Evolutionary conservation across 2,329 filamentous ascomycete species (phyloP).

Genomic region (Colletotrichum neosansevieriae): DNA sequence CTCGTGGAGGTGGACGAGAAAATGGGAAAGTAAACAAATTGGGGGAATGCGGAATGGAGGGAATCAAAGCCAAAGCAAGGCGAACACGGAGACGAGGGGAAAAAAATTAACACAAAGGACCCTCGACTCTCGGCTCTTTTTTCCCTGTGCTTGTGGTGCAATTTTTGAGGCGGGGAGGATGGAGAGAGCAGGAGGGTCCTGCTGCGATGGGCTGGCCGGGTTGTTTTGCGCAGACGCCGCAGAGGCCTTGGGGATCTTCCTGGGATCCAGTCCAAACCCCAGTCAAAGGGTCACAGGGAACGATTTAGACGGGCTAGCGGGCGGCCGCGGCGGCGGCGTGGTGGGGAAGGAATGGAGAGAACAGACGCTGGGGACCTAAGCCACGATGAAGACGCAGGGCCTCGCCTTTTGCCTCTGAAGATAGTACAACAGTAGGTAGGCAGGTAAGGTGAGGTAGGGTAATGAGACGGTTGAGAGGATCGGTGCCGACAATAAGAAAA

Average conservation of each 20-base stretch:
- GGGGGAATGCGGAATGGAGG: constrained; percentile 4
- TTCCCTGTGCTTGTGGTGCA: constrained; percentile 6
- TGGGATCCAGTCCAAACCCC: not conserved
- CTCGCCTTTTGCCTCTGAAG: too few species aligned
- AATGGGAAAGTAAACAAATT: constrained; percentile 27
- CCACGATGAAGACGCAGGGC: too few species aligned
- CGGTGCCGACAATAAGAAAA: not conserved
- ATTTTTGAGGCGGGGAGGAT: constrained; percentile 25
- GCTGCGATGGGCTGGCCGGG: not conserved
- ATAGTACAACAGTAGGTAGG: too few species aligned
- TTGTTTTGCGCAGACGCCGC: not conserved
- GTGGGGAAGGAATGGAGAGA: constrained; percentile 8
- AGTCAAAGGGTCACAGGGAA: constrained; percentile 22
- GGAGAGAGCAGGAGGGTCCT: not conserved
- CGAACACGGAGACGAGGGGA: not conserved
- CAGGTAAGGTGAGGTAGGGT: not conserved
- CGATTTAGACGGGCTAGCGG: not conserved
- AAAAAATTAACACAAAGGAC: constrained; percentile 2
- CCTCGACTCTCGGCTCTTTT: constrained; percentile 9
- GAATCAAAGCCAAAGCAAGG: not conserved
- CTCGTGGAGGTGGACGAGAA: not conserved
- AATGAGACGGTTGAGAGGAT: too few species aligned
- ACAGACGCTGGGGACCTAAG: not conserved
- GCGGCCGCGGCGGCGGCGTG: not conserved
- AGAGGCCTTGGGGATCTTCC: constrained; percentile 2